Evolutionary conservation across 441 rosid genomes (phyloP).

Genomic region (Arabidopsis lyrata): DNA sequence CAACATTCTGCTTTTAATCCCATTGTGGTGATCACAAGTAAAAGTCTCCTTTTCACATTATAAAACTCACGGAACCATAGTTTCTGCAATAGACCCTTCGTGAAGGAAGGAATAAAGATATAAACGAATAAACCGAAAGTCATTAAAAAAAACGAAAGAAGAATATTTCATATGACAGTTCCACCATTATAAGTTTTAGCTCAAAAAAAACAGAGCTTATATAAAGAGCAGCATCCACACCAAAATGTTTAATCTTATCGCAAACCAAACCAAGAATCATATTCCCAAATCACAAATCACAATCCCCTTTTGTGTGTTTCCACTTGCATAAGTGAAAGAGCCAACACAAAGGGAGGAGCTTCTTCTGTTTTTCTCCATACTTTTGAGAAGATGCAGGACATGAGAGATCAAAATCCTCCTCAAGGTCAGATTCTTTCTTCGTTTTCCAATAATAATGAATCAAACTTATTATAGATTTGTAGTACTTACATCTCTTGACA

Average conservation of each 20-base stretch:
- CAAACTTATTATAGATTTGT: slow-evolving; percentile 7
- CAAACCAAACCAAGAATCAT: slow-evolving; percentile 37
- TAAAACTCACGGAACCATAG: neutral
- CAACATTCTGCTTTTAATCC: neutral
- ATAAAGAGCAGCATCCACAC: slow-evolving; percentile 35
- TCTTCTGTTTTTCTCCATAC: neutral
- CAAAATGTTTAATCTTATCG: slow-evolving; percentile 1
- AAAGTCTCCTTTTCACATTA: slow-evolving; percentile 40
- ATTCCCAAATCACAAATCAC: slow-evolving; percentile 32
- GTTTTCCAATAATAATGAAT: neutral
- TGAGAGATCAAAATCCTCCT: slow-evolving; percentile 40
- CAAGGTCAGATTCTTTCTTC: slow-evolving; percentile 29
- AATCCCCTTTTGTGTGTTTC: slow-evolving; percentile 29
- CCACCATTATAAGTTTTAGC: neutral
- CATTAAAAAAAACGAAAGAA: neutral
- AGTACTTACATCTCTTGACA: slow-evolving; percentile 29
- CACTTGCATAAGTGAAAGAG: slow-evolving; percentile 23
- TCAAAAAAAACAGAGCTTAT: slow-evolving; percentile 25
- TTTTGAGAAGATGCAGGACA: slow-evolving; percentile 37
- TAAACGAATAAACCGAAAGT: slow-evolving; percentile 41
- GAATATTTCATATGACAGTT: slow-evolving; percentile 9
- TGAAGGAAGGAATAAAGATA: slow-evolving; percentile 39
- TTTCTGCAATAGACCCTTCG: slow-evolving; percentile 20
- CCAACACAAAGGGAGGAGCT: slow-evolving; percentile 25
- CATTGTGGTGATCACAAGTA: neutral